Conservation (phyloP, 2,329 filamentous ascomycete species). For the Tolypocladium album region DNA sequence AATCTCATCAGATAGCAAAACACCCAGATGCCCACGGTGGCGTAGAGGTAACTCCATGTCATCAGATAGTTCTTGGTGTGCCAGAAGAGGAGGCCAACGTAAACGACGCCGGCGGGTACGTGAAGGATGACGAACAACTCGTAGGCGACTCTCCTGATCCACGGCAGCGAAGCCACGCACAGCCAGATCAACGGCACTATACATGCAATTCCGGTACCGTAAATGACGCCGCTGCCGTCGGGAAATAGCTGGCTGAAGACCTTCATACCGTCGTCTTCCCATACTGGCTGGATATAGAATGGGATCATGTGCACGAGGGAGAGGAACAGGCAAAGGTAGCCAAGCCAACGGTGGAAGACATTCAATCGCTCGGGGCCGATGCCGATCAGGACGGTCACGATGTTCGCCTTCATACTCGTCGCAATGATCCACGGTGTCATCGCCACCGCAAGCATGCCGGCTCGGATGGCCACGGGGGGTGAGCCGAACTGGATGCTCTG, state of each 20-base stretch:
- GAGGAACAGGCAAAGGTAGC: constrained; percentile 75
- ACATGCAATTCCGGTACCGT: constrained; percentile 77
- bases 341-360: constrained; percentile 85
- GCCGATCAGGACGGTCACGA: constrained; percentile 74
- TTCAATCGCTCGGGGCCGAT: constrained; percentile 89
- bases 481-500: constrained; percentile 78
- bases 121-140: constrained; percentile 79
- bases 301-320: constrained; percentile 77
- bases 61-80: constrained; percentile 87
- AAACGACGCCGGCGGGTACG: constrained; percentile 68
- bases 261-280: constrained; percentile 63
- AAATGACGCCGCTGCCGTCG: constrained; percentile 56
- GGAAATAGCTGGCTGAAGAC: constrained; percentile 63
- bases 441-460: constrained; percentile 86
- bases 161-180: constrained; percentile 72
- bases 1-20: constrained; percentile 64
- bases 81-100: constrained; percentile 85
- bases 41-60: constrained; percentile 82
- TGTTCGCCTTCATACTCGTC: constrained; percentile 82
- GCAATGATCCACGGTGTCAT: constrained; percentile 89
- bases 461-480: constrained; percentile 73
- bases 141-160: constrained; percentile 67
- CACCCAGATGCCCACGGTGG: constrained; percentile 69
- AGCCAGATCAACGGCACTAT: constrained; percentile 74
- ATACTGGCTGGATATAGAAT: constrained; percentile 82